A percentile compares a stretch with the other conserved stretches of the same genome.
phyloP scores from a whole-genome alignment of 2,329 filamentous ascomycete genomes.

The Penicillium concentricum region DNA sequence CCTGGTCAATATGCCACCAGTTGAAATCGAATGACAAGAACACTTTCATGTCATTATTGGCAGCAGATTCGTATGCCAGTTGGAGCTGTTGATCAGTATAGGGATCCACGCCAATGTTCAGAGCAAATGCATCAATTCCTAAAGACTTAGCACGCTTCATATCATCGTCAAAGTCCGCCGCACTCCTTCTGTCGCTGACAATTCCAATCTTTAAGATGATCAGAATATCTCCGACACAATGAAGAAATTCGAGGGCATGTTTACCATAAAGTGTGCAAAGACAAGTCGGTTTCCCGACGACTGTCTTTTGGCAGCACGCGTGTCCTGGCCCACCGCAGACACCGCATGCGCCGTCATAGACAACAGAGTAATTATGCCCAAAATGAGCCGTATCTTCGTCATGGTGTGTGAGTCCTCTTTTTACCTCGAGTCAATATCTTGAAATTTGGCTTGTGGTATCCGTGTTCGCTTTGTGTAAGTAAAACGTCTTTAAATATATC shows the following conservation, averaged over 20 bases:
- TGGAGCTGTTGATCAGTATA: constrained; percentile 47
- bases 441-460: background rate
- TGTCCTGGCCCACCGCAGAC: background rate
- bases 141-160: constrained; percentile 47
- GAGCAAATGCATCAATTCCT: constrained; percentile 51
- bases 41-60: constrained; percentile 50
- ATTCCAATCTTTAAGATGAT: constrained; percentile 44
- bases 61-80: constrained; percentile 51
- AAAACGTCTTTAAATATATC: background rate
- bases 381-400: background rate
- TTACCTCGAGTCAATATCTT: background rate
- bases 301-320: background rate
- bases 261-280: constrained; percentile 47
- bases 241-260: background rate
- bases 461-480: background rate
- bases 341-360: background rate
- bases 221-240: background rate
- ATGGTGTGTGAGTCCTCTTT: background rate
- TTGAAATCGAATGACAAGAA: constrained; percentile 60
- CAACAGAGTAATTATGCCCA: background rate
- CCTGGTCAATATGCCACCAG: constrained; percentile 44
- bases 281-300: constrained; percentile 30
- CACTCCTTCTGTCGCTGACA: constrained; percentile 41
- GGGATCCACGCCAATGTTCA: constrained; percentile 51
- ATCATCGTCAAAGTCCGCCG: constrained; percentile 50